Base-by-base conservation (phyloP, 345 rosid genomes). In the Aquilaria sinensis region DNA sequence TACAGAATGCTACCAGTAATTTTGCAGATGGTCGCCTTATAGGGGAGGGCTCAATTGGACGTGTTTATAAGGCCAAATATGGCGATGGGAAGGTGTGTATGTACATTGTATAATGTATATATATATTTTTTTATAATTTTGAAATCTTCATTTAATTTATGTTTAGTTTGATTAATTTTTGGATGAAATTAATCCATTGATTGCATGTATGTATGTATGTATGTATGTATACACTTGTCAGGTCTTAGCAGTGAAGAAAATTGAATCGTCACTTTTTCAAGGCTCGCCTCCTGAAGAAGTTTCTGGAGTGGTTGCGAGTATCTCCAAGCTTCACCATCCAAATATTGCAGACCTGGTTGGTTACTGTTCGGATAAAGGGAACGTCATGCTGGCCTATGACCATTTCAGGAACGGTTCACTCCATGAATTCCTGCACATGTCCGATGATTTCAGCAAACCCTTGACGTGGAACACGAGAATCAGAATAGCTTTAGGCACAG, bases 391-490 rank as follows among this genome's bases (percentile, higher is more conserved):
- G 41, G 69, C 88, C n/a, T 87, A 82, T 51, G 89, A 87, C 63
- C 89, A 79, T 74, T 85, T 55, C 77, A 82, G 91, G 83, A 86
- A 93, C 70, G 97, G 96, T 53, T 94, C 99, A 6, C 85, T 94
- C 70, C 80, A 94, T 61, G 88, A 81, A 47, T 94, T 90, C 72
- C 85, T 94, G 45, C 99, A 94, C 72, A 62, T 79, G 71, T 82
- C 96, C 11, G 96, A 86, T 71, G 99, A 94, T 74, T 94, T 76
- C 60, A 90, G 99, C 78, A 94, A 80, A 47, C 99, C 99, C 31
- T 65, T 94, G 54, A 94, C 99, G 67, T 94, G 99, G 99, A 94
- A 88, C 70, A 94, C 99, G 33, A 81, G 99, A 74, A 80, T 90
- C 78, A 74, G 83, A 63, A 94, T 94, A 37, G 96, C 97, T 67